Conservation (phyloP, 768 basidiomycete genomes). For the Tylopilus plumbeoviolaceoides region DNA sequence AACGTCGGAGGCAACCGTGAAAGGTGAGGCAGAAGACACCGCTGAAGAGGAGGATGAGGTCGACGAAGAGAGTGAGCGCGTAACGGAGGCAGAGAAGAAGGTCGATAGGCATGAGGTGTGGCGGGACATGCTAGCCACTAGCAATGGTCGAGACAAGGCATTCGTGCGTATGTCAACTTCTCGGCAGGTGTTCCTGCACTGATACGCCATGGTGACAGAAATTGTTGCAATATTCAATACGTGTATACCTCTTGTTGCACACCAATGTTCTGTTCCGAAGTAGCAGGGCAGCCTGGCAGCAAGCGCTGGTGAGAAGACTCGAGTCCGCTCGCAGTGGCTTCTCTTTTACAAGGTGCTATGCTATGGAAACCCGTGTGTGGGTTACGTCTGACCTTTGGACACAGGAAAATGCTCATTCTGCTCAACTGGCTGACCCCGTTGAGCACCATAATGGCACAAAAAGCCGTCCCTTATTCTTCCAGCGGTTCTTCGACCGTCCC, state of each 20-base stretch:
- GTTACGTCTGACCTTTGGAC: slow-evolving; percentile 1
- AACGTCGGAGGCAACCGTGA: slow-evolving; percentile 35
- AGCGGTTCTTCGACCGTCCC: slow-evolving; percentile 21
- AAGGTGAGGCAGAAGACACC: slow-evolving; percentile 10
- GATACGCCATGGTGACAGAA: slow-evolving; percentile 46
- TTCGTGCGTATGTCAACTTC: slow-evolving; percentile 51
- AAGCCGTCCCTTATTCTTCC: slow-evolving; percentile 58
- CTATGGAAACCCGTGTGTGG: slow-evolving; percentile 7
- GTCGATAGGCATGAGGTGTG: slow-evolving; percentile 67
- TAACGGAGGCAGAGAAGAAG: slow-evolving; percentile 41
- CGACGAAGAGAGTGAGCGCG: slow-evolving; percentile 46
- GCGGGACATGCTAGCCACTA: slow-evolving; percentile 75
- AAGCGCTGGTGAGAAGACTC: slow-evolving; percentile 55
- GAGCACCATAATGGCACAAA: slow-evolving; percentile 66
- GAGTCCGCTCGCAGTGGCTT: slow-evolving; percentile 52
- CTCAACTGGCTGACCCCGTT: slow-evolving; percentile 85
- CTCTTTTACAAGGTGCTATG: slow-evolving; percentile 66
- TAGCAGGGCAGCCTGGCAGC: slow-evolving; percentile 45
- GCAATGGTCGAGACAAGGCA: slow-evolving; percentile 78
- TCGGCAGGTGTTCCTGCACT: not conserved
- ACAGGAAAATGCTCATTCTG: slow-evolving; percentile 73
- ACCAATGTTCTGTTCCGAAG: slow-evolving; percentile 48
- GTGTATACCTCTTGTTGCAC: slow-evolving; percentile 71
- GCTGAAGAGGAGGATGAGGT: slow-evolving; percentile 39
- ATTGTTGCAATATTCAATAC: slow-evolving; percentile 82